These are phyloP conservation scores for Sporisorium graminicola DNA, from an alignment of 1,284 basidiomycete species.

Conservation along the genomic window DNA sequence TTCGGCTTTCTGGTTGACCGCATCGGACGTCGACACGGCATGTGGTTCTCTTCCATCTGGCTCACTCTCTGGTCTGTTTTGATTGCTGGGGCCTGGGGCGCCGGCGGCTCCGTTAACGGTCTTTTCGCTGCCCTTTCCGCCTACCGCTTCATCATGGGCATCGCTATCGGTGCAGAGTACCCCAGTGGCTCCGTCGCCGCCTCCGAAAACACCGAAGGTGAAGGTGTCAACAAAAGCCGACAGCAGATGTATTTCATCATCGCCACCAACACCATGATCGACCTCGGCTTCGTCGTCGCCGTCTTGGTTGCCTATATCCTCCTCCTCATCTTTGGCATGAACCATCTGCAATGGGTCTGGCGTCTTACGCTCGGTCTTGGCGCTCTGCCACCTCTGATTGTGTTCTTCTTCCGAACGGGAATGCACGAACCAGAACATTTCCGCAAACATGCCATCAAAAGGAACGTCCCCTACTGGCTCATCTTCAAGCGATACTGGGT, in stretches of 20 bases:
- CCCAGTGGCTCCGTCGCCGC: slow-evolving; percentile 91
- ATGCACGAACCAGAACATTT: slow-evolving; percentile 82
- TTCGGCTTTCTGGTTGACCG: slow-evolving; percentile 78
- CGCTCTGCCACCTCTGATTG: slow-evolving; percentile 81
- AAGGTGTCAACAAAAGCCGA: slow-evolving; percentile 79
- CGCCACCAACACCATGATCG: slow-evolving; percentile 79
- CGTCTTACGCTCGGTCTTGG: slow-evolving; percentile 90
- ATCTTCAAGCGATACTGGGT: slow-evolving; percentile 85
- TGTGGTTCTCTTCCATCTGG: slow-evolving; percentile 74
- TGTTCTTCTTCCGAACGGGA: slow-evolving; percentile 86
- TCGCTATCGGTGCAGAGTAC: slow-evolving; percentile 83
- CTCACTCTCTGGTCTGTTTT: slow-evolving; percentile 71
- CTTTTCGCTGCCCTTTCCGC: slow-evolving; percentile 82
- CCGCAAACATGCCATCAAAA: slow-evolving; percentile 81
- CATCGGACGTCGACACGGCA: slow-evolving; percentile 87
- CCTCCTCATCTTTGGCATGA: slow-evolving; percentile 75
- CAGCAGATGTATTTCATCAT: slow-evolving; percentile 89
- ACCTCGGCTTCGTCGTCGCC: slow-evolving; percentile 85
- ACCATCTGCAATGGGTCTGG: slow-evolving; percentile 71
- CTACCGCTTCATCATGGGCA: slow-evolving; percentile 73
- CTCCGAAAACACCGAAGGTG: slow-evolving; percentile 84
- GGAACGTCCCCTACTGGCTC: slow-evolving; percentile 80
- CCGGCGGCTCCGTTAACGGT: slow-evolving; percentile 78
- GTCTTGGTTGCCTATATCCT: slow-evolving; percentile 82
- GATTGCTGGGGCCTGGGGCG: slow-evolving; percentile 83